Evolutionary conservation across 805 yeast species (phyloP).

Genomic region (Starmerella scarabaei): DNA sequence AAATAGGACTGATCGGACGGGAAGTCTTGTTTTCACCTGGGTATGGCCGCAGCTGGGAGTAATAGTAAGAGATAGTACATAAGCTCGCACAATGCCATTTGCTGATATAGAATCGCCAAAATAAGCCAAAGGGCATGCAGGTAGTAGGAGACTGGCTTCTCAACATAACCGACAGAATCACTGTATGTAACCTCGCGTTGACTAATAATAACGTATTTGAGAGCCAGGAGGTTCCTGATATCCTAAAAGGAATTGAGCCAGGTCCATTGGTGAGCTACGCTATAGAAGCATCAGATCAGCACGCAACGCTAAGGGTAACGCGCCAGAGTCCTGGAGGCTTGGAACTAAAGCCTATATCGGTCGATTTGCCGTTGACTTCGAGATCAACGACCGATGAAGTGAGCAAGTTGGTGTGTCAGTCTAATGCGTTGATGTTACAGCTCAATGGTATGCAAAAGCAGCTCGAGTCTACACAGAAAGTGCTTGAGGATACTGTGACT

Average conservation of each 20-base stretch:
- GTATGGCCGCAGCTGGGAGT: conserved; percentile 10
- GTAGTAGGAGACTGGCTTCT: too few relatives aligned
- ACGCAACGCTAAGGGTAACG: too few relatives aligned
- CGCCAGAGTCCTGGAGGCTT: neutral
- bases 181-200: too few relatives aligned
- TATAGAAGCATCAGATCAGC: too few relatives aligned
- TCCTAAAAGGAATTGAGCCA: too few relatives aligned
- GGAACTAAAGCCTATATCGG: neutral
- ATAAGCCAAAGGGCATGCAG: too few relatives aligned
- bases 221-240: too few relatives aligned
- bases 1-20: conserved; percentile 3
- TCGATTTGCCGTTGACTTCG: neutral
- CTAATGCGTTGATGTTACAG: neutral
- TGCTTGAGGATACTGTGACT: neutral
- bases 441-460: neutral
- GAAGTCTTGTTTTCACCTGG: conserved; percentile 9
- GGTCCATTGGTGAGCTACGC: too few relatives aligned
- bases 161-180: too few relatives aligned
- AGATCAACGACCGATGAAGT: neutral
- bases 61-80: neutral
- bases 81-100: too few relatives aligned
- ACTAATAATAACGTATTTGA: too few relatives aligned
- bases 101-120: neutral
- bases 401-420: neutral
- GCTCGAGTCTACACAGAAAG: neutral